Conservation (phyloP, 805 yeast species). For the Peterozyma xylosa region DNA sequence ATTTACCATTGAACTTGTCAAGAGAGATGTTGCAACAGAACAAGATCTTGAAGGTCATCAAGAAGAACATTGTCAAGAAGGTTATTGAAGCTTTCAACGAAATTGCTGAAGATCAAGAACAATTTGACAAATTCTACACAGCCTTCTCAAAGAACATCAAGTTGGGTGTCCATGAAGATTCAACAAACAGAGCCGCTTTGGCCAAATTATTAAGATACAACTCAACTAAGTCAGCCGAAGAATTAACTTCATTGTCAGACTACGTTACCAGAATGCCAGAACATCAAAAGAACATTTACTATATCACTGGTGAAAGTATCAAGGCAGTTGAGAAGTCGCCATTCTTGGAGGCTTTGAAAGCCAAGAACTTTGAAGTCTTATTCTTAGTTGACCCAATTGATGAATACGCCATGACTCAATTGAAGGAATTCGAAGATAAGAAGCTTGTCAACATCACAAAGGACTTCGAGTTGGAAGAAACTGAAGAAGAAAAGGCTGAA, state of each 20-base stretch:
- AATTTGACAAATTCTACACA: constrained; percentile 95
- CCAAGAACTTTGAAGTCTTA: constrained; percentile 96
- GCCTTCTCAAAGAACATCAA: constrained; percentile 98
- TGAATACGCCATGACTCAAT: constrained; percentile 98
- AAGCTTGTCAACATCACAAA: constrained; percentile 97
- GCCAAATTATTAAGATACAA: constrained; percentile 95
- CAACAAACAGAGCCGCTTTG: constrained; percentile 92
- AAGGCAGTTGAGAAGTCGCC: constrained; percentile 99
- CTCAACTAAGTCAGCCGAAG: constrained; percentile 94
- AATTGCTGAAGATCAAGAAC: constrained; percentile 98
- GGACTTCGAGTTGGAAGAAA: constrained; percentile 97
- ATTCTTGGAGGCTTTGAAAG: constrained; percentile 97
- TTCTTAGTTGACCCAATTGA: constrained; percentile 99
- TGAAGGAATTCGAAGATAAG: constrained; percentile 99
- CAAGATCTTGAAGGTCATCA: constrained; percentile 98
- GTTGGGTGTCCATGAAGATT: constrained; percentile 98
- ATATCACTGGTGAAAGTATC: constrained; percentile 97
- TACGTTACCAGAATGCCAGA: constrained; percentile 99
- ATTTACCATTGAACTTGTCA: constrained; percentile 97
- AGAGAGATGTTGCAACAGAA: constrained; percentile 99
- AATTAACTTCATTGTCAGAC: constrained; percentile 89
- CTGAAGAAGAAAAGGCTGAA: constrained; percentile 92
- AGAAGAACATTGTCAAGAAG: constrained; percentile 98
- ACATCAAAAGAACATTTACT: constrained; percentile 99
- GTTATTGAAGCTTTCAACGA: constrained; percentile 97